Conservation (phyloP, 2,329 filamentous ascomycete species). For the Xylariaceae sp. region DNA sequence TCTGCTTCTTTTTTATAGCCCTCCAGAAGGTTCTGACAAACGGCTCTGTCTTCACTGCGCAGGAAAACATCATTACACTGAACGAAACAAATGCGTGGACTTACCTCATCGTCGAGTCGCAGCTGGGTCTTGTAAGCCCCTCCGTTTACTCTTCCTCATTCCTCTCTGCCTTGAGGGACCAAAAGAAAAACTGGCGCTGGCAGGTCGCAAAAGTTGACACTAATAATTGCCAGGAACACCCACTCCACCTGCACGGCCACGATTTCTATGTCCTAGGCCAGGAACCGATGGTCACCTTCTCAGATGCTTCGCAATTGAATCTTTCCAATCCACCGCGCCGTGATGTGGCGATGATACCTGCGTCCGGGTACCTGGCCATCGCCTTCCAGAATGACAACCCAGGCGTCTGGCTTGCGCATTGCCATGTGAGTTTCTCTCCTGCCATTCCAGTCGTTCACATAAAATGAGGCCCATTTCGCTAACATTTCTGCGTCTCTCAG, state of each 20-base stretch:
- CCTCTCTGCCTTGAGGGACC: neutral
- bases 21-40: slow-evolving; percentile 42
- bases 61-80: slow-evolving; percentile 42
- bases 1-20: slow-evolving; percentile 30
- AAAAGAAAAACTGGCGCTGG: too few relatives aligned
- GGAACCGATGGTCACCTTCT: slow-evolving; percentile 37
- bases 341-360: slow-evolving; percentile 55
- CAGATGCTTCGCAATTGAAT: slow-evolving; percentile 40
- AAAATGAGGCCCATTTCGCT: neutral
- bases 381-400: slow-evolving; percentile 60
- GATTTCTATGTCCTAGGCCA: slow-evolving; percentile 50
- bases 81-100: slow-evolving; percentile 43
- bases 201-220: too few relatives aligned
- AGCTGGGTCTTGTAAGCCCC: slow-evolving; percentile 28
- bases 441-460: neutral
- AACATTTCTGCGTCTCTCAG: slow-evolving; percentile 33
- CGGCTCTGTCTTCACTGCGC: slow-evolving; percentile 30
- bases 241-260: slow-evolving; percentile 53
- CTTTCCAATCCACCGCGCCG: slow-evolving; percentile 54
- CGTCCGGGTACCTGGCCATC: slow-evolving; percentile 54
- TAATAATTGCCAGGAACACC: slow-evolving; percentile 40
- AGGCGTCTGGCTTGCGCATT: slow-evolving; percentile 53
- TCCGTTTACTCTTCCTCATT: slow-evolving; percentile 1
- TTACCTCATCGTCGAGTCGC: slow-evolving; percentile 44
- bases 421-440: slow-evolving; percentile 30